A percentile compares a stretch with the other conserved stretches of the same genome.
Conservation (phyloP, 768 basidiomycete genomes). For the Lentinula raphanica region DNA sequence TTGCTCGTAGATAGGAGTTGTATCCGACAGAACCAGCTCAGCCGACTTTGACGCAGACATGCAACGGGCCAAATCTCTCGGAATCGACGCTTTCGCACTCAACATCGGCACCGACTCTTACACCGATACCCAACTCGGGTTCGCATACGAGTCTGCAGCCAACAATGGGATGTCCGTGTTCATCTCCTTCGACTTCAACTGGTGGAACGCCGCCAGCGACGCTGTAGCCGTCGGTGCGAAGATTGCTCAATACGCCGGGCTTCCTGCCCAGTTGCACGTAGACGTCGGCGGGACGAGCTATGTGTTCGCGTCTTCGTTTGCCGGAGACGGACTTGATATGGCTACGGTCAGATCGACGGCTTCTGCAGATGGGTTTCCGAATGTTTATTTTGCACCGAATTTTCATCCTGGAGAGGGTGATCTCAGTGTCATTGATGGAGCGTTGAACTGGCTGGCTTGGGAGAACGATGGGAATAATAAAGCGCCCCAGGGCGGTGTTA, state of each 20-base stretch:
- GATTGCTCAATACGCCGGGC: constrained; percentile 30
- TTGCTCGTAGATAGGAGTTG: constrained; percentile 12
- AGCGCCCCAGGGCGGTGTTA: constrained; percentile 8
- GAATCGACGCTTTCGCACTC: constrained; percentile 37
- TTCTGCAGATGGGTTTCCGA: constrained; percentile 1
- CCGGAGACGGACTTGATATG: constrained; percentile 30
- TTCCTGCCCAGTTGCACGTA: constrained; percentile 33
- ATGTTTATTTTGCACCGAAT: constrained; percentile 13
- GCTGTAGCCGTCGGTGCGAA: constrained; percentile 28
- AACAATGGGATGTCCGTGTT: constrained; percentile 26
- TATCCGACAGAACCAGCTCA: constrained; percentile 12
- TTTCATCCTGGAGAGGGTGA: constrained; percentile 14
- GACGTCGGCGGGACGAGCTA: constrained; percentile 18
- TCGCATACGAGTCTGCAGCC: constrained; percentile 33
- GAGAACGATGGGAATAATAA: constrained; percentile 16
- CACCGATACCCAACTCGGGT: constrained; percentile 27
- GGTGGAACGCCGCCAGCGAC: constrained; percentile 13
- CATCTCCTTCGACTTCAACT: constrained; percentile 33
- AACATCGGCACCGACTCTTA: constrained; percentile 39
- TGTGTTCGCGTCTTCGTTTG: constrained; percentile 39
- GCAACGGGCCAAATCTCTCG: constrained; percentile 15
- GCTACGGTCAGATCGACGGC: constrained; percentile 8
- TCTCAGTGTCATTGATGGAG: constrained; percentile 13
- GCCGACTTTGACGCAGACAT: constrained; percentile 15
- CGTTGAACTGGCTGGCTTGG: constrained; percentile 17